Evolutionary conservation across 345 rosid genomes (phyloP).

Genomic region (Eucalyptus grandis): DNA sequence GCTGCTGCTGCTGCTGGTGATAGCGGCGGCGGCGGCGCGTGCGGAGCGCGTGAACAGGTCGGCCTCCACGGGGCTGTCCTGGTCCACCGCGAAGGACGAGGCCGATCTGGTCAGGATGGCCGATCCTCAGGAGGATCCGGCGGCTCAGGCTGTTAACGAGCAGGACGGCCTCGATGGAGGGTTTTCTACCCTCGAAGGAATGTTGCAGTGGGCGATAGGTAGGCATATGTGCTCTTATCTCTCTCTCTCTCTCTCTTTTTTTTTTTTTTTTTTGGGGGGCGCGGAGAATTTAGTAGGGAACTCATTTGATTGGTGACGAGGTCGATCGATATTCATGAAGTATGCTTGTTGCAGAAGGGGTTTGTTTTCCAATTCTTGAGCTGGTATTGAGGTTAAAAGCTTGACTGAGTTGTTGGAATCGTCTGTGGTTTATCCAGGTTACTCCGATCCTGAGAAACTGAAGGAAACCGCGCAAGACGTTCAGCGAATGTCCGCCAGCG

Average conservation of each 20-base stretch:
- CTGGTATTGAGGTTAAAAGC: background rate
- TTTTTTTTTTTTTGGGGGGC: background rate
- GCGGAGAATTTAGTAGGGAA: background rate
- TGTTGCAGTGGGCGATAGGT: constrained; percentile 99
- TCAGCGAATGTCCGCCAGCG: constrained; percentile 46
- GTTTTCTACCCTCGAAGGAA: constrained; percentile 85
- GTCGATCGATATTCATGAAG: background rate
- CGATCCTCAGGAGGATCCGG: constrained; percentile 16
- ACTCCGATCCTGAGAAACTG: constrained; percentile 72
- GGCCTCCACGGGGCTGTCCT: constrained; percentile 25
- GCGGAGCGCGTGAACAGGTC: constrained; percentile 35
- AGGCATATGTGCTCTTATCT: background rate
- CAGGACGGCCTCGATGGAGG: constrained; percentile 67
- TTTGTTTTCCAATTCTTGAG: background rate
- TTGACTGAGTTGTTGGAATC: background rate
- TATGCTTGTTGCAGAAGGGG: background rate
- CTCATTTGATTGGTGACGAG: background rate
- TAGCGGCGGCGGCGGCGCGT: background rate
- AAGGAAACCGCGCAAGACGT: constrained; percentile 69
- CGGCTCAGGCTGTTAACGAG: constrained; percentile 24
- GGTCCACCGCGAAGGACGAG: constrained; percentile 68
- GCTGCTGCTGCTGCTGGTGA: background rate
- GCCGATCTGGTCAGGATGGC: constrained; percentile 36
- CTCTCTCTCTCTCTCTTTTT: background rate
- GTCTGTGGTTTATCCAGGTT: constrained; percentile 27